Percentiles rank a stretch among this genome's conserved stretches.
Evolutionary conservation across 352 stramenopile species (phyloP).

Genomic region (Pythium rhizo-oryzae): DNA sequence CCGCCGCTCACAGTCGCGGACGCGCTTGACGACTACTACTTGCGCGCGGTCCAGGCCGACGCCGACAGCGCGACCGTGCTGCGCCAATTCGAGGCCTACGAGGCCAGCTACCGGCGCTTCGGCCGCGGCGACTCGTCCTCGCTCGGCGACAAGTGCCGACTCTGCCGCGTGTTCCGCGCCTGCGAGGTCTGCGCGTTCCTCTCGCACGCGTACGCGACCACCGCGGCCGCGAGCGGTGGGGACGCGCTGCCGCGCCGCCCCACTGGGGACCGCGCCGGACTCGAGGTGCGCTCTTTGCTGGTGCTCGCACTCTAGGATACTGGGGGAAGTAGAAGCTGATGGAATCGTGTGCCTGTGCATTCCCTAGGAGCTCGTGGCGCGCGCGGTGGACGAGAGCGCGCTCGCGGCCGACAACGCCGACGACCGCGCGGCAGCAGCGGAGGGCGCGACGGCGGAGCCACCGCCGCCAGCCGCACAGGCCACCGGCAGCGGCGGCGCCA

Average conservation of each 20-base stretch:
- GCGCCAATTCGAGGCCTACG: slow-evolving; percentile 89
- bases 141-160: slow-evolving; percentile 48
- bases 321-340: too few species aligned
- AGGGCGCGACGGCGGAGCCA: too few species aligned
- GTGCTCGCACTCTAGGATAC: too few species aligned
- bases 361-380: slow-evolving; percentile 50
- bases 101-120: slow-evolving; percentile 75
- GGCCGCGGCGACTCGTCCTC: slow-evolving; percentile 45
- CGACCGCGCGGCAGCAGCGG: too few species aligned
- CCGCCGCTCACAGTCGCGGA: slow-evolving; percentile 43
- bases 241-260: slow-evolving; percentile 30
- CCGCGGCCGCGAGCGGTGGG: slow-evolving; percentile 18
- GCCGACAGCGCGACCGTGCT: slow-evolving; percentile 90
- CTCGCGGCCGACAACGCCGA: slow-evolving; percentile 17
- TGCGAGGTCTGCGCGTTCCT: slow-evolving; percentile 92
- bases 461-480: too few species aligned
- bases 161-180: slow-evolving; percentile 80
- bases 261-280: slow-evolving; percentile 56
- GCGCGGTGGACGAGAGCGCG: slow-evolving; percentile 47
- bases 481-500: background rate
- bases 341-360: background rate
- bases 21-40: slow-evolving; percentile 81
- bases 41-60: slow-evolving; percentile 89
- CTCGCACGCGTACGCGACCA: slow-evolving; percentile 36
- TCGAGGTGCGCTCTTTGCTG: slow-evolving; percentile 34